Evolutionary conservation across 2,329 filamentous ascomycete species (phyloP), one percentile per base, ranked within the genome.

Genomic region (Stachybotrys chlorohalonatus): DNA sequence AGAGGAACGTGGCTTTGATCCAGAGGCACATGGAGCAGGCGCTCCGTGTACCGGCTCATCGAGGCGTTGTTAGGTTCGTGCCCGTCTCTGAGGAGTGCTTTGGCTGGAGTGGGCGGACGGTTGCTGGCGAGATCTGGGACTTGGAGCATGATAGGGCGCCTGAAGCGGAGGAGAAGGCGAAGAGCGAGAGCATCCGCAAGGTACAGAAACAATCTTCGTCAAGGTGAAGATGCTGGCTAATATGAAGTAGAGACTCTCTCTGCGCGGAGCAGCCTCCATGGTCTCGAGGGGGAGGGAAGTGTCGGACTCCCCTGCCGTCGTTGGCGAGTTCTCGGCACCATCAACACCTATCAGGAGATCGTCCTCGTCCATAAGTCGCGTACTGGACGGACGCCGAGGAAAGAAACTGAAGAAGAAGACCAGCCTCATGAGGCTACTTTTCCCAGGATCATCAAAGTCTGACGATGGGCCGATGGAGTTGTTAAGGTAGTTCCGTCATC

Each of bases 1-100:
- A 88, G 67, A 83, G 90, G 58, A 94, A 93, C 68, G 84, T 89
- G 1, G 78, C 80, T n/a, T 72, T 95, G 16, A 80, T 95, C 4
- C 89, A 94, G 65, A 77, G 76, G n/a, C 86, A 88, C 66, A 80
- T 96, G 68, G 77, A 84, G 13, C 86, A 90, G 30, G 77, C 84
- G 1, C 75, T 95, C 0, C 80, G 82, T 2, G 88, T 95, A 3
- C 63, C 76, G 0, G 69, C 84, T 0, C 75, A 81, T 1, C 80
- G 89, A 46, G 90, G 91, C 1, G 77, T 91, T 39, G 71, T 96
- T 54, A 83, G 85, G 39, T 96, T 93, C 63, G 71, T 84, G 7
- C 73, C 86, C 1, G 80, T 90, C 5, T 68, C 79, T 0, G 89
- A 93, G 62, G 86, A 90, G 54, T 86, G 87, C 58, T 71, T 89